phyloP scores from a whole-genome alignment of 352 stramenopile genomes.

The Phytophthora crassamura region DNA sequence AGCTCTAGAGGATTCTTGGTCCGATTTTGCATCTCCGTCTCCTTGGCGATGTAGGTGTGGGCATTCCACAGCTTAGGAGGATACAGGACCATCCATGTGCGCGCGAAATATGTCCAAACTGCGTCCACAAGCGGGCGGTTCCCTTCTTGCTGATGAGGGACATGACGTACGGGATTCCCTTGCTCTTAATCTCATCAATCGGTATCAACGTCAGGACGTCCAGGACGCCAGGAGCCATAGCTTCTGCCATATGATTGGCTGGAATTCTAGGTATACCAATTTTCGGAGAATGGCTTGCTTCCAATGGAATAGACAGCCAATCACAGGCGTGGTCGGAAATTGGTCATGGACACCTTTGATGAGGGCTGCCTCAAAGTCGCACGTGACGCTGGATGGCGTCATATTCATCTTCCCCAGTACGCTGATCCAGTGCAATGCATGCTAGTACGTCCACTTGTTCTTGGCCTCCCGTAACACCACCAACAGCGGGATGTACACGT shows the following conservation, averaged over 20 bases:
- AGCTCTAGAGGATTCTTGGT: conserved; percentile 17
- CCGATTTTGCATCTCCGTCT: conserved; percentile 5
- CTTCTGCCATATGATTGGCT: conserved; percentile 5
- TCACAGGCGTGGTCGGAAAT: not conserved
- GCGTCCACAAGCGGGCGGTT: not conserved
- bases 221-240: conserved; percentile 3
- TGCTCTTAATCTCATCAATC: conserved; percentile 2
- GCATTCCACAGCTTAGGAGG: not conserved
- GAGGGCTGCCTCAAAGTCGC: conserved; percentile 1
- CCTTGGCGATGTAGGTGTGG: not conserved
- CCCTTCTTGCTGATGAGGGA: not conserved
- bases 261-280: not conserved
- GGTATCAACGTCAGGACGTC: conserved; percentile 15
- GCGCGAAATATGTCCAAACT: conserved; percentile 8
- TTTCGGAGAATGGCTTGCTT: conserved; percentile 7
- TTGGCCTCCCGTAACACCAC: conserved; percentile 1
- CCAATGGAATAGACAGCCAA: conserved; percentile 15
- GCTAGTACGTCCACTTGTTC: conserved; percentile 12
- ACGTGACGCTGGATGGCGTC: conserved; percentile 3
- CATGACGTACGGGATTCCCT: conserved; percentile 14
- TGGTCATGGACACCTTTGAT: conserved; percentile 1
- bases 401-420: conserved; percentile 10
- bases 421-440: not conserved
- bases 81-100: not conserved
- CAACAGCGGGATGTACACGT: conserved; percentile 10